Conservation (phyloP, 768 basidiomycete species). For the Lactarius sanguifluus region DNA sequence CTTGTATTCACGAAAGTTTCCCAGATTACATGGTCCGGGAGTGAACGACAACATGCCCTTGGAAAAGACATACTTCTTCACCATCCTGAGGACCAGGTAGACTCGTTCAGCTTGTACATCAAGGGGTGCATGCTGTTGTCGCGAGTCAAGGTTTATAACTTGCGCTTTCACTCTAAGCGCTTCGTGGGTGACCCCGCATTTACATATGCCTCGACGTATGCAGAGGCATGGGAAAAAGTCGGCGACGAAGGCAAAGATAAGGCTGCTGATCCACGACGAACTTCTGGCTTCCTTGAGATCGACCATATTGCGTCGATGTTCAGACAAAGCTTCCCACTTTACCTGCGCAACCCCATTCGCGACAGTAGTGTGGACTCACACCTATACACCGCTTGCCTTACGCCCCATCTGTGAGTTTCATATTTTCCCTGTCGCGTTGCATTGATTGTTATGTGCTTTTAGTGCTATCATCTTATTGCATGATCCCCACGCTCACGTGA, state of each 20-base stretch:
- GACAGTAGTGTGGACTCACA: constrained; percentile 44
- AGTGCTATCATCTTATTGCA: constrained; percentile 72
- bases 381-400: constrained; percentile 31
- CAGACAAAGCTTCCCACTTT: constrained; percentile 32
- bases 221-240: constrained; percentile 25
- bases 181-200: constrained; percentile 57
- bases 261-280: constrained; percentile 35
- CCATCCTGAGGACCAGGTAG: constrained; percentile 62
- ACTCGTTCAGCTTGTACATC: constrained; percentile 70
- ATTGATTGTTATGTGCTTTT: constrained; percentile 6
- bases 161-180: constrained; percentile 60
- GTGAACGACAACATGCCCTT: constrained; percentile 67
- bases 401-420: constrained; percentile 35
- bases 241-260: constrained; percentile 10
- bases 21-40: constrained; percentile 49
- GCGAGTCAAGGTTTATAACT: constrained; percentile 61
- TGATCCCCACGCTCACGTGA: constrained; percentile 70
- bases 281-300: constrained; percentile 35
- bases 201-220: constrained; percentile 33
- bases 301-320: constrained; percentile 35
- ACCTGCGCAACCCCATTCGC: constrained; percentile 39
- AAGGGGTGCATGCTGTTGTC: constrained; percentile 68
- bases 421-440: constrained; percentile 34
- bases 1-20: constrained; percentile 30
- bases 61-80: constrained; percentile 56